Evolutionary conservation across 106 monocot genomes (phyloP).

Genomic region (Chionographis japonica): DNA sequence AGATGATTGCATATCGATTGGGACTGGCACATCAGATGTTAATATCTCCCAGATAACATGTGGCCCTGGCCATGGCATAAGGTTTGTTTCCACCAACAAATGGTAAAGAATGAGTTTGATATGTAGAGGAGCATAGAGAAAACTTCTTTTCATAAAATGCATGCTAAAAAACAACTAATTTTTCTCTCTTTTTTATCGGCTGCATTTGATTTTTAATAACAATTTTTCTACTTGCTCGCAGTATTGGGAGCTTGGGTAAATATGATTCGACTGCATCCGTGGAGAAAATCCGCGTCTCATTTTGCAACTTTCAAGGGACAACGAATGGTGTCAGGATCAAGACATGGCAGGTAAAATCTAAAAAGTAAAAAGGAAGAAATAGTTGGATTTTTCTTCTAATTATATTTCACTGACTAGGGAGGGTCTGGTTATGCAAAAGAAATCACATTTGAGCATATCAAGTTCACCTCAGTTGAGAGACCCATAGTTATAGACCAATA

Average conservation of each 20-base stretch:
- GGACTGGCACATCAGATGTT: background rate
- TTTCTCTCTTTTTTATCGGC: no score
- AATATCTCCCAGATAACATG: background rate
- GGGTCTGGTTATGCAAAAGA: constrained; percentile 15
- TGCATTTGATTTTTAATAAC: no score
- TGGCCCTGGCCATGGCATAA: constrained; percentile 34
- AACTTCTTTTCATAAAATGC: no score
- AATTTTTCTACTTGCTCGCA: background rate
- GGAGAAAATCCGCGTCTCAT: no score
- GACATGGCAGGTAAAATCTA: constrained; percentile 32
- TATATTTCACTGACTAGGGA: background rate
- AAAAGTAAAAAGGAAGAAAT: no score
- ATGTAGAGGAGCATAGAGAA: no score
- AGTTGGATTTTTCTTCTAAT: no score
- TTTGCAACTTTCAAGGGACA: constrained; percentile 3
- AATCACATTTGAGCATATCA: background rate
- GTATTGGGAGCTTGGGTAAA: constrained; percentile 32
- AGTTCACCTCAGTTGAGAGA: background rate
- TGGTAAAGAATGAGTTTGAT: background rate
- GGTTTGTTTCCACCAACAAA: constrained; percentile 3
- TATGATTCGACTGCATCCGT: background rate
- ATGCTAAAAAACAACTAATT: no score
- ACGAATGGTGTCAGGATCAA: constrained; percentile 32
- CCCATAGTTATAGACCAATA: constrained; percentile 10
- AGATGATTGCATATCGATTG: constrained; percentile 27